Base-by-base conservation (phyloP, 176 grass and related monocot species). In the Tuctoria greenei region DNA sequence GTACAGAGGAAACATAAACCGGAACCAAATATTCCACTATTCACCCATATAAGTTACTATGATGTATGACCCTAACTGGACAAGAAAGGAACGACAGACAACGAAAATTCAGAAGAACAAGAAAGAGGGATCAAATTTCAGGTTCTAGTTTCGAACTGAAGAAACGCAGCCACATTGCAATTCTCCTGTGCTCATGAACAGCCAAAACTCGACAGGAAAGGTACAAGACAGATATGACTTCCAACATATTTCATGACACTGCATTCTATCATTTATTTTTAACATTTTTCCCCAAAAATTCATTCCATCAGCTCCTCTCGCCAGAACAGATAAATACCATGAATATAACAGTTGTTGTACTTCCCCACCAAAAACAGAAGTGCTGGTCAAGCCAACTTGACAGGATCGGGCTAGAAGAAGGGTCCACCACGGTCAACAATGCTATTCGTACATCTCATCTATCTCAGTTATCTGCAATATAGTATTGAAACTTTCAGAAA, bases 401-500 rank as follows among this genome's bases (percentile, higher is more conserved):
- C 49, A 8, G 47, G 10, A 20, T 54, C 15, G 8, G 14, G 1
- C 47, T 2, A 37, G 36, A 43, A 57, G 36, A 67, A 44, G 23
- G 50, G 68, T 58, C 64, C 64, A 58, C 21, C 63, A 55, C 4
- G 17, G 17, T 69, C 76, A 54, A 25, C 45, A 67, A 55, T 26
- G 50, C 40, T 88, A 81, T 61, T 64, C 51, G 18, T 91, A 91
- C 77, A 82, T 62, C 38, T 83, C 82, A 43, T 91, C 81, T 55
- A 91, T 87, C 85, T 87, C 54, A 79, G 82, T 84, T 61, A 91
- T 79, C 92, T 89, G 92, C 73, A 80, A 73, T 13, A 79, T 12
- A 66, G 43, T 2, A 69, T 41, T 23, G 28, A 67, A 50, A 18
- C 31, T 74, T 52, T 37, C 24, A 7, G 35, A 55, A 5, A n/a